Base-by-base conservation (phyloP, 192 early-diverging fungal genomes). In the Entophlyctis luteolus region DNA sequence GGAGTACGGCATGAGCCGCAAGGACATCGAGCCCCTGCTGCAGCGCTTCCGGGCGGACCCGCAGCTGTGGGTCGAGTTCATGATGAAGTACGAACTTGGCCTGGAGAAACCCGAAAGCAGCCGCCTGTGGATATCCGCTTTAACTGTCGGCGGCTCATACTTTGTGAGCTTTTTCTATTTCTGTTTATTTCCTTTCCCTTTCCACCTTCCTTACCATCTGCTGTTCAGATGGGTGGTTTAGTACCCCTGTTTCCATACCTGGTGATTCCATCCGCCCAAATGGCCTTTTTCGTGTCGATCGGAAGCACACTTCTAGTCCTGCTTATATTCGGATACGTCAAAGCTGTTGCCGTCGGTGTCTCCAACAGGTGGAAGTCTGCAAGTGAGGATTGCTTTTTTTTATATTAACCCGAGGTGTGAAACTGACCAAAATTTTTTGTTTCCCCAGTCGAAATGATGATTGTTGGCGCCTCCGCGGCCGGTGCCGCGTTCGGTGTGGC, bases 1-100 rank as follows among this genome's bases (percentile, higher is more conserved):
- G 59, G 83, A 81, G 38, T 88, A 88, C 63, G 87, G 87, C n/a
- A 56, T 88, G 1, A 74, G 77, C 48, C 56, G 75, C 1, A 55
- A 66, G 4, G 70, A 70, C 16, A 46, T 87, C 22, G 55, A 75
- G 20, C 87, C 87, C 20, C 32, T 88, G 29, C 68, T 88, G 38
- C 62, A 65, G 4, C 73, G 70, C n/a, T 74, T 89, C 42, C 67
- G 70, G 35, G 55, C 55, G 8, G 68, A 89, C 72, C 81, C 81
- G 3, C 33, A 78, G 29, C 73, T 78, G 49, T 86, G 82, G 78
- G 84, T 89, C 27, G 85, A 89, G 46, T 89, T 89, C 53, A 89
- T 89, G 87, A 89, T 89, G 87, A 77, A 82, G 49, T 85, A 86
- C 70, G 85, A 89, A 71, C 67, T 88, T 29, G 70, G 71, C 33